Conservation (phyloP, 169 alveolate genomes). For the Plasmodium knowlesi region DNA sequence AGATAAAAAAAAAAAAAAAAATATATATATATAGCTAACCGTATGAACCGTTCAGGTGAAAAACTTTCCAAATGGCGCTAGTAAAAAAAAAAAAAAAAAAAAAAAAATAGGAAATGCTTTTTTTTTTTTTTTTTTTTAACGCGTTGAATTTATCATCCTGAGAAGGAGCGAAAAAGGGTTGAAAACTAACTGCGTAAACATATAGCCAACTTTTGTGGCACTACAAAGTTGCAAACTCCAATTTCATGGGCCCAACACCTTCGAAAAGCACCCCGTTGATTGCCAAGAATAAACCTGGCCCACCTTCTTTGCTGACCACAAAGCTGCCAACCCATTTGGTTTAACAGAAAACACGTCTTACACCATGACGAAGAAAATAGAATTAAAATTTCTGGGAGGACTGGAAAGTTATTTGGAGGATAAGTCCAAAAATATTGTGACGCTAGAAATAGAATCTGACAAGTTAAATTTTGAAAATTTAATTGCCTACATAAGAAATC, state of each 20-base stretch:
- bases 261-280: neutral
- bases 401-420: conserved; percentile 71
- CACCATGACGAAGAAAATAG: conserved; percentile 53
- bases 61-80: no score
- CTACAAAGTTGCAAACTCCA: neutral
- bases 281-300: neutral
- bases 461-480: conserved; percentile 76
- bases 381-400: conserved; percentile 75
- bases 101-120: neutral
- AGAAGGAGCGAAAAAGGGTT: neutral
- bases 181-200: neutral
- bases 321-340: neutral
- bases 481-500: conserved; percentile 79
- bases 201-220: neutral
- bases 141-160: neutral
- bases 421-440: conserved; percentile 41
- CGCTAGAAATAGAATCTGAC: conserved; percentile 65
- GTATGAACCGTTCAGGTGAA: no score
- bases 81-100: neutral
- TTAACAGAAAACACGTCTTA: neutral
- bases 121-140: no score
- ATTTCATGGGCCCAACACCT: neutral
- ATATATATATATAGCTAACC: no score
- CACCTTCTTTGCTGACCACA: neutral
- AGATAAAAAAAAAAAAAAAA: neutral